A percentile compares a stretch with the other conserved stretches of the same genome.
phyloP scores from a whole-genome alignment of 495 filamentous ascomycete species.

The Aspergillus funiculosus region DNA sequence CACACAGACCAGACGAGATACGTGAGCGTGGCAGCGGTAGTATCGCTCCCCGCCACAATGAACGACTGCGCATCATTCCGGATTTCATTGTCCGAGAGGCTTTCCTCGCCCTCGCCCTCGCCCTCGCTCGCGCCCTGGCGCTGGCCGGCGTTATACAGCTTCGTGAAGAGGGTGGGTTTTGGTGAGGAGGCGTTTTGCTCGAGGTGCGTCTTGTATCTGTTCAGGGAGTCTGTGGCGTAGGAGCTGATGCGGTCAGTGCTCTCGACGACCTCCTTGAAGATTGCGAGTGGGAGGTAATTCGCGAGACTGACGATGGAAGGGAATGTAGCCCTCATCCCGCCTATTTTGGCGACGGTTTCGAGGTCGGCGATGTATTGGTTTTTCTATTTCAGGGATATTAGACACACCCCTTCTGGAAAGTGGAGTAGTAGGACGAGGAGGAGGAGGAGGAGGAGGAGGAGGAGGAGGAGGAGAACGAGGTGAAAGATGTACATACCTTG shows the following conservation, averaged over 20 bases:
- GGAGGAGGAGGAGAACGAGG: too few species aligned
- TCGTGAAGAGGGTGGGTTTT: slow-evolving; percentile 45
- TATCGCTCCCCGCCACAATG: slow-evolving; percentile 46
- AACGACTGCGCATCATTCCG: slow-evolving; percentile 36
- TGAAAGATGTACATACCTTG: slow-evolving; percentile 35
- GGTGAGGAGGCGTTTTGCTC: slow-evolving; percentile 30
- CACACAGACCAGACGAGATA: slow-evolving; percentile 33
- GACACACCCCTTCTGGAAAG: too few species aligned
- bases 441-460: too few species aligned
- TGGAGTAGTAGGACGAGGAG: too few species aligned
- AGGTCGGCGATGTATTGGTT: slow-evolving; percentile 39
- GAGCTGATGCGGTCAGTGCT: slow-evolving; percentile 9
- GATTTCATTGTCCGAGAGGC: slow-evolving; percentile 37
- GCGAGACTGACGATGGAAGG: slow-evolving; percentile 24
- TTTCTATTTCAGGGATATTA: slow-evolving; percentile 21
- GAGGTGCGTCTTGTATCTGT: slow-evolving; percentile 37
- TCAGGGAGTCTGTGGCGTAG: slow-evolving; percentile 37
- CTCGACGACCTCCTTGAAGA: slow-evolving; percentile 6
- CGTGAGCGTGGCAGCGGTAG: slow-evolving; percentile 38
- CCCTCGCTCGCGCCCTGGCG: too few species aligned
- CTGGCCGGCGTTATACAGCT: slow-evolving; percentile 33
- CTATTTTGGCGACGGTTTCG: slow-evolving; percentile 23
- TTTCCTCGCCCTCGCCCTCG: too few species aligned
- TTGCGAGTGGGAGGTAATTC: slow-evolving; percentile 6
- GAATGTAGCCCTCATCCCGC: slow-evolving; percentile 31